Percentiles rank a stretch among this genome's conserved stretches.
These are phyloP conservation scores for Soucietia sequanensis DNA, from an alignment of 805 yeast genomes.

Conservation along the genomic window DNA sequence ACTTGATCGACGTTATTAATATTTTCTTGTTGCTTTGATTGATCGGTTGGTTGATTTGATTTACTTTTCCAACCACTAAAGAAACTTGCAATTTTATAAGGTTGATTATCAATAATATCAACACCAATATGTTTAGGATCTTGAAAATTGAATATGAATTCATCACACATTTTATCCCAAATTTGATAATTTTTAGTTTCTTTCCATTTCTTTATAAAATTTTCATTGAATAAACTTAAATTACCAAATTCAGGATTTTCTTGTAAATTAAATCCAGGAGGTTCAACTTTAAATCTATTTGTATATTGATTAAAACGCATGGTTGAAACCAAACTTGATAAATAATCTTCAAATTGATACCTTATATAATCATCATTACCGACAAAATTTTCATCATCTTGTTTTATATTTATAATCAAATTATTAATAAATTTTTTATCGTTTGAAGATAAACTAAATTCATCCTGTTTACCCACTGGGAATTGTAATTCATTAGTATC, in stretches of 20 bases:
- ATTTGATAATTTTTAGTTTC: constrained; percentile 34
- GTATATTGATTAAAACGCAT: constrained; percentile 67
- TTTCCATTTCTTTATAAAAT: constrained; percentile 35
- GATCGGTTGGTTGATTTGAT: background rate
- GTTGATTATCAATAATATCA: constrained; percentile 20
- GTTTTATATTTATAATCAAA: constrained; percentile 49
- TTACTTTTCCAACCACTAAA: constrained; percentile 12
- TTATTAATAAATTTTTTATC: constrained; percentile 77
- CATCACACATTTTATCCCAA: constrained; percentile 43
- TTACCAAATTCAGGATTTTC: constrained; percentile 25
- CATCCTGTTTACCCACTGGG: constrained; percentile 37
- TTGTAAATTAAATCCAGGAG: constrained; percentile 39
- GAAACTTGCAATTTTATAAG: constrained; percentile 16
- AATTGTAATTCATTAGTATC: constrained; percentile 53
- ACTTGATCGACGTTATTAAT: background rate
- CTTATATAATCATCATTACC: constrained; percentile 81
- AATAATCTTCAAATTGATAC: constrained; percentile 85
- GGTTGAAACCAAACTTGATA: constrained; percentile 70
- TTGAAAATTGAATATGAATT: constrained; percentile 42
- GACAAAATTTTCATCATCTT: constrained; percentile 32
- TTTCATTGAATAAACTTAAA: constrained; percentile 25
- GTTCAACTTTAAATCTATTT: constrained; percentile 32
- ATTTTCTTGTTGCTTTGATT: background rate
- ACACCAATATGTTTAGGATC: constrained; percentile 39
- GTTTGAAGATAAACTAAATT: constrained; percentile 29